Evolutionary conservation across 139 green algal species (phyloP), one percentile per base, ranked within the genome.

Genomic region (Chlamydomonas incerta): DNA sequence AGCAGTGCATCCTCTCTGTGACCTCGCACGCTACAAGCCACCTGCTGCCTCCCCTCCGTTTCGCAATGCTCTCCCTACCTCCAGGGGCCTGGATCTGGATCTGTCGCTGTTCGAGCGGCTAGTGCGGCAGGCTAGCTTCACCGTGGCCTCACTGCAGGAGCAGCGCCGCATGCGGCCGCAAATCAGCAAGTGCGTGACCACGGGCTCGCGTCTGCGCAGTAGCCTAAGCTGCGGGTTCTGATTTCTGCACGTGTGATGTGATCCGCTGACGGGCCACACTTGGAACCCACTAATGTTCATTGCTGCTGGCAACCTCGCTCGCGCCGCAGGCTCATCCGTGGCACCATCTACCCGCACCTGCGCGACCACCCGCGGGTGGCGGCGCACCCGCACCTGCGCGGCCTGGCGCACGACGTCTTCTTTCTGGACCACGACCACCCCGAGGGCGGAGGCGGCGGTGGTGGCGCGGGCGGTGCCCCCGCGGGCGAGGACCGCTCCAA

Each of bases 21-120:
- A n/a, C n/a, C n/a, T n/a, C n/a, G n/a, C n/a, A n/a, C n/a, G n/a
- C n/a, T n/a, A n/a, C n/a, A n/a, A n/a, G n/a, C n/a, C n/a, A n/a
- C n/a, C n/a, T n/a, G n/a, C n/a, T n/a, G n/a, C n/a, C n/a, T n/a
- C n/a, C n/a, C n/a, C n/a, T n/a, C n/a, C n/a, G n/a, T n/a, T n/a
- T n/a, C n/a, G 18, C 31, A 41, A 23, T 28, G 66, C 31, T 47
- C 31, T 11, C 31, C 66, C 31, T 87, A 24, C 85, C 46, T 10
- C 67, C 29, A 83, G 87, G 21, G 93, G 95, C 50, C 92, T 94
- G 50, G 83, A 96, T 41, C 87, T 98, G 69, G 90, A 95, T 68
- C 52, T 96, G 4, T 96, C 92, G 5, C 57, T 96, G 76, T 96
- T 98, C 84, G 95, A 98, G 86, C 85, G 95, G 13, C 88, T 97